phyloP scores from a whole-genome alignment of 2,329 filamentous ascomycete species.

The Colletotrichum falcatum region DNA sequence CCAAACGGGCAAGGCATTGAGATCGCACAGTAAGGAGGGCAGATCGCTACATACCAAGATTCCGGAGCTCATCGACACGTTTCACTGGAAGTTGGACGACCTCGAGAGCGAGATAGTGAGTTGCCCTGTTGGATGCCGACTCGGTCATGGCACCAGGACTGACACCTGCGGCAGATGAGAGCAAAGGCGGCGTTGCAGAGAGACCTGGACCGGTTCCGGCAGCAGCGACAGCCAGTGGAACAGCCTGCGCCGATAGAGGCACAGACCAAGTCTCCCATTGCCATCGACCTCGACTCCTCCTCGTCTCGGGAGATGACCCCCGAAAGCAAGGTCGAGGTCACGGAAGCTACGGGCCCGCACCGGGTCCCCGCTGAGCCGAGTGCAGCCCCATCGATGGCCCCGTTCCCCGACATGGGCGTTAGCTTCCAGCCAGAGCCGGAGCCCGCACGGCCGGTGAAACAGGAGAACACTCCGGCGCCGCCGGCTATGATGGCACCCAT shows the following conservation, averaged over 20 bases:
- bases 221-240: constrained; percentile 42
- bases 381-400: constrained; percentile 59
- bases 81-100: constrained; percentile 67
- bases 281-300: constrained; percentile 53
- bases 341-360: constrained; percentile 30
- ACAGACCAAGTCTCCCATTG: constrained; percentile 52
- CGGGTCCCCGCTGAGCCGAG: constrained; percentile 35
- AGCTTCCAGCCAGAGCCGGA: constrained; percentile 50
- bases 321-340: constrained; percentile 14
- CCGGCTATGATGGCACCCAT: constrained; percentile 45
- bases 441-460: constrained; percentile 34
- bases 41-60: constrained; percentile 55
- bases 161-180: constrained; percentile 51
- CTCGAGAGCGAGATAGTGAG: constrained; percentile 69
- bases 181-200: constrained; percentile 68
- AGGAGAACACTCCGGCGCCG: constrained; percentile 38
- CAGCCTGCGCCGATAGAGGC: constrained; percentile 48
- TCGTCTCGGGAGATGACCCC: constrained; percentile 46
- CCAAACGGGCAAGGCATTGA: constrained; percentile 69
- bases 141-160: not conserved
- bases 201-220: constrained; percentile 60
- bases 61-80: constrained; percentile 59
- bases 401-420: constrained; percentile 69
- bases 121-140: not conserved
- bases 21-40: constrained; percentile 59